Base-by-base conservation (phyloP, 2,329 filamentous ascomycete genomes). In the Fusarium domesticum region DNA sequence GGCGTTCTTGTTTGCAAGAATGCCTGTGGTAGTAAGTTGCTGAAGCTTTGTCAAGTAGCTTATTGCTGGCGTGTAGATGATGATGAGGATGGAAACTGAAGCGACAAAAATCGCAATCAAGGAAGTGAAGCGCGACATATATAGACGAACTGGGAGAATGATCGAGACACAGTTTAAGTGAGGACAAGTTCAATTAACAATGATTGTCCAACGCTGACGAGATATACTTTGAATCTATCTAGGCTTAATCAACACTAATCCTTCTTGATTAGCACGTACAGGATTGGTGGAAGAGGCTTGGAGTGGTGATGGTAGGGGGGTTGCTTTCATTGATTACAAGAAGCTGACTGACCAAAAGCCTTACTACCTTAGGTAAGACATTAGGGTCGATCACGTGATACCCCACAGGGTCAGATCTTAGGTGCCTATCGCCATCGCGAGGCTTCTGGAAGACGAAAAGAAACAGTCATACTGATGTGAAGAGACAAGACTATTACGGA, bases 101-200 rank as follows among this genome's bases (percentile, higher is more conserved):
- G 63, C 58, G 54, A 65, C 59, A 38, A 70, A 57, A 63, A 69
- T 59, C 45, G 65, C 64, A 59, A 56, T 47, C 36, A 60, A 42
- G 46, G 61, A 51, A 49, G 58, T 49, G 55, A 65, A 50, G 35
- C 65, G 67, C 50, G 57, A 57, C 67, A 71, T 71, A 66, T 70
- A 70, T 70, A 67, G 42, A 50, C 37, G 6, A 47, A 23, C 12
- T 42, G 15, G 41, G 30, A 37, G 58, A 63, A 64, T 20, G 37
- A 20, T 39, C 50, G 45, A 57, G 61, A 65, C 64, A 8, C n/a
- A 50, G 48, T 47, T 15, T 43, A 52, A 19, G 44, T 37, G 18
- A 28, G 23, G 19, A 45, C 44, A 40, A 35, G 50, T 47, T 38
- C 15, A 33, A 45, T 52, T 59, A 28, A 47, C 34, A 43, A 57